These are phyloP conservation scores for Opeltia flavorubescens DNA, from an alignment of 495 filamentous ascomycete species.

Conservation along the genomic window DNA sequence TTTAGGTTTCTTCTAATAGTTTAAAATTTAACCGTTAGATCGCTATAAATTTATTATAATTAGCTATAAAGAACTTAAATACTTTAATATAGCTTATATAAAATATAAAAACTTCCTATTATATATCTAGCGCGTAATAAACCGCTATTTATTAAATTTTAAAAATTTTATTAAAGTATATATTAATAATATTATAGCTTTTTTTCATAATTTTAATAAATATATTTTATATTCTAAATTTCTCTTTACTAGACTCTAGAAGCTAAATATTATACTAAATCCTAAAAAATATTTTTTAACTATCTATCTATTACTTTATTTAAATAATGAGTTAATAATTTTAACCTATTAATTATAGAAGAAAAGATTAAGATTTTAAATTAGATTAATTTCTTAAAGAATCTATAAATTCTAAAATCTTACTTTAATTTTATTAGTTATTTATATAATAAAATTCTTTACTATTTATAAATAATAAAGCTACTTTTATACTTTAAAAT, in stretches of 20 bases:
- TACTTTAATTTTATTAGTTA: neutral
- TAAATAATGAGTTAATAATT: neutral
- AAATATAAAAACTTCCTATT: constrained; percentile 1
- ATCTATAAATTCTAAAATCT: neutral
- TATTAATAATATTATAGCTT: constrained; percentile 2
- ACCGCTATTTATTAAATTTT: neutral
- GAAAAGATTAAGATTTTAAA: constrained; percentile 1
- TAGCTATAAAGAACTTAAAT: neutral
- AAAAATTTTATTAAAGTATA: neutral
- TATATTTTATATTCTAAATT: neutral
- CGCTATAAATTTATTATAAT: neutral
- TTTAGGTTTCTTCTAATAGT: constrained; percentile 4
- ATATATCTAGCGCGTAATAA: constrained; percentile 1
- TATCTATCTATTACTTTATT: constrained; percentile 1
- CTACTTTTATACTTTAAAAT: neutral
- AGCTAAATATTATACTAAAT: neutral
- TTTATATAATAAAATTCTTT: neutral
- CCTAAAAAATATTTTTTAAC: neutral
- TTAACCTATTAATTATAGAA: neutral
- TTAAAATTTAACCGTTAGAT: neutral
- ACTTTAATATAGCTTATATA: constrained; percentile 1
- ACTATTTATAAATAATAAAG: neutral
- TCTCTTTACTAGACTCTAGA: neutral
- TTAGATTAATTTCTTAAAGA: no score
- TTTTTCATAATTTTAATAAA: neutral